Conservation (phyloP, 306 rosid genomes). For the Carpinus viminea region DNA sequence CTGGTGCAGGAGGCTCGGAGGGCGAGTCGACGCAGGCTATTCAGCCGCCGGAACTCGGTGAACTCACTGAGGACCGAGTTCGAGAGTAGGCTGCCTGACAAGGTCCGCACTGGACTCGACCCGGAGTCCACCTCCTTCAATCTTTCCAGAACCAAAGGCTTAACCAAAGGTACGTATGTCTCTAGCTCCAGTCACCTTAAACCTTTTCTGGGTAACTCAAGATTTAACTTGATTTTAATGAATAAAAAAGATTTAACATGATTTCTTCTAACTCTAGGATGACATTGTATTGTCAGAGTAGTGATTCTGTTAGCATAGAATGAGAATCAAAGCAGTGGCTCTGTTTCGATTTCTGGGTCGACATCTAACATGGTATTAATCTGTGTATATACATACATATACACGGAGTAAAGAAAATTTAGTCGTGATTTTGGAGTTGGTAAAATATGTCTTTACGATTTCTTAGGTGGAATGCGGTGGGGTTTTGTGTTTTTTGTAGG, state of each 20-base stretch:
- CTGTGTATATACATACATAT: too few species aligned
- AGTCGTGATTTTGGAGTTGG: not conserved
- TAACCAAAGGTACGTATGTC: constrained; percentile 34
- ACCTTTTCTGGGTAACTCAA: too few species aligned
- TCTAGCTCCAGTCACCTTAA: not conserved
- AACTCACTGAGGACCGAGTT: constrained; percentile 45
- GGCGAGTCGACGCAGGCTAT: constrained; percentile 23
- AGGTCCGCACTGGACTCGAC: constrained; percentile 30
- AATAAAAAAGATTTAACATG: not conserved
- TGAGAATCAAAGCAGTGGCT: too few species aligned
- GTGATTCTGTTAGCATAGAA: too few species aligned
- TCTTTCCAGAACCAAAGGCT: constrained; percentile 26
- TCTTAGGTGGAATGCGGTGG: not conserved
- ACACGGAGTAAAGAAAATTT: too few species aligned
- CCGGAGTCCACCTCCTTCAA: constrained; percentile 32
- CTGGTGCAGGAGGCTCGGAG: constrained; percentile 13
- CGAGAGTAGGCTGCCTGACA: constrained; percentile 38
- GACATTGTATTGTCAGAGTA: too few species aligned
- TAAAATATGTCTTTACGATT: too few species aligned
- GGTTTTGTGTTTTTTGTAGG: constrained; percentile 27
- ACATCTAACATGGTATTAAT: too few species aligned
- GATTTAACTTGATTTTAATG: not conserved
- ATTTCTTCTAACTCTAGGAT: not conserved
- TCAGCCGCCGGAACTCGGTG: constrained; percentile 43
- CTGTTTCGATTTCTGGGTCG: too few species aligned